These are phyloP conservation scores for Quercus tomentella DNA, from an alignment of 331 rosid species.

Conservation along the genomic window DNA sequence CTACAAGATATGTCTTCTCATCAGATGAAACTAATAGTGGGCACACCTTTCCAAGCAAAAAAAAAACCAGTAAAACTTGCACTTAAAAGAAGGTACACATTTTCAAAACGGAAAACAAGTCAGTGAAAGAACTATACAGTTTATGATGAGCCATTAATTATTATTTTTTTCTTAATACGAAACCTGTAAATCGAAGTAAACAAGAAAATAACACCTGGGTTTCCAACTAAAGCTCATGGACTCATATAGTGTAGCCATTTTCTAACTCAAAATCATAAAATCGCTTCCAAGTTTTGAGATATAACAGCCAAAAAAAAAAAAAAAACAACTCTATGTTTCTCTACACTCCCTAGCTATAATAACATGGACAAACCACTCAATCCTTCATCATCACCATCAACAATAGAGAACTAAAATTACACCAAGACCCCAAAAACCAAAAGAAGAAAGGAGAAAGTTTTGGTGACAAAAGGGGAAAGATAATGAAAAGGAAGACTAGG, in stretches of 20 bases:
- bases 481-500: background rate
- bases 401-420: background rate
- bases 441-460: background rate
- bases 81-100: slow-evolving; percentile 44
- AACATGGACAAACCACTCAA: background rate
- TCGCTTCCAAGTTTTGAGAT: slow-evolving; percentile 8
- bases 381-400: background rate
- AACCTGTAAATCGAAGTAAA: slow-evolving; percentile 14
- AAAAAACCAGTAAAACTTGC: slow-evolving; percentile 31
- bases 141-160: slow-evolving; percentile 19
- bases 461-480: background rate
- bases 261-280: slow-evolving; percentile 10
- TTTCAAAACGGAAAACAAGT: slow-evolving; percentile 30
- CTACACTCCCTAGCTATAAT: background rate
- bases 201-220: background rate
- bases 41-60: slow-evolving; percentile 22
- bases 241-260: slow-evolving; percentile 23
- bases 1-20: slow-evolving; percentile 30
- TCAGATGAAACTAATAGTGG: slow-evolving; percentile 13
- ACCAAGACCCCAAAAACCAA: background rate
- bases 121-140: slow-evolving; percentile 21
- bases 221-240: background rate
- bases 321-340: background rate
- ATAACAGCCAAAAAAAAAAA: slow-evolving; percentile 15
- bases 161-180: background rate